Evolutionary conservation across 139 green algal genomes (phyloP).

Genomic region (Chlamydomonas sp.): DNA sequence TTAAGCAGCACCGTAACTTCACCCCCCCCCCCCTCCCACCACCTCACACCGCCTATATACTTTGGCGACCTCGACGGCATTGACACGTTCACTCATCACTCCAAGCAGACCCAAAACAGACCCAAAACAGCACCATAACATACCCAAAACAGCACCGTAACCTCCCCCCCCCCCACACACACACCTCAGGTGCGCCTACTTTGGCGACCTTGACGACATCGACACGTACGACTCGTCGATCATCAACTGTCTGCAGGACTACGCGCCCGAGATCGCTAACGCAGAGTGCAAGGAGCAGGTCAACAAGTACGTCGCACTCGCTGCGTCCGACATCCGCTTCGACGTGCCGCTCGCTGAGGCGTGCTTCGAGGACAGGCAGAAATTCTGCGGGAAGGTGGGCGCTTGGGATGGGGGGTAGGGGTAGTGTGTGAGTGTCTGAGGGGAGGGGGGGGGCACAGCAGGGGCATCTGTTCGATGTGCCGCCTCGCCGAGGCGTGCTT

Average conservation of each 20-base stretch:
- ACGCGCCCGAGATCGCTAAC: conserved; percentile 30
- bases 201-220: conserved; percentile 35
- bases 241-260: conserved; percentile 52
- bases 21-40: too few species aligned
- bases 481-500: conserved; percentile 65
- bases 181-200: too few species aligned
- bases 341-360: conserved; percentile 65
- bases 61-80: not conserved
- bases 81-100: not conserved
- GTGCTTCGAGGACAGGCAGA: conserved; percentile 57
- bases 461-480: conserved; percentile 77
- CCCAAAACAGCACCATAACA: too few species aligned
- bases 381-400: conserved; percentile 42
- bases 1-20: too few species aligned
- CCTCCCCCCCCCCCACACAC: too few species aligned
- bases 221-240: conserved; percentile 42
- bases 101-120: not conserved
- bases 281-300: conserved; percentile 33
- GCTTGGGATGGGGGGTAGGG: too few species aligned
- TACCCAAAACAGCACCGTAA: too few species aligned
- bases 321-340: conserved; percentile 72
- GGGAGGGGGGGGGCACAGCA: too few species aligned
- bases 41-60: too few species aligned
- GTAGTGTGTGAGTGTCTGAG: too few species aligned
- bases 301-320: conserved; percentile 13